Evolutionary conservation across 1,284 basidiomycete species (phyloP).

Genomic region (Baeospora myosura): DNA sequence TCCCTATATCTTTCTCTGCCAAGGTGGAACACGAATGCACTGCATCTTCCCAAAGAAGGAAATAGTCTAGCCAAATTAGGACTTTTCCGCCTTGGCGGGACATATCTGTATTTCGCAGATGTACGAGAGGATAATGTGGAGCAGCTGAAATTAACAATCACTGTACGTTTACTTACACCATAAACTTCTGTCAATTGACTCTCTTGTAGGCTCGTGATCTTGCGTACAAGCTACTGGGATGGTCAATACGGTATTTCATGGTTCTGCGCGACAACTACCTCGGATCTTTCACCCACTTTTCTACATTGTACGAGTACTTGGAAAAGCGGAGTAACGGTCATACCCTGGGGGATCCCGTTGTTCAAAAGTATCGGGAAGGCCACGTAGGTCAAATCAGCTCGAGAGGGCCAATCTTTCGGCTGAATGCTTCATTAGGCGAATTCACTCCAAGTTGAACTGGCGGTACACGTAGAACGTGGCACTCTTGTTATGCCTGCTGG

Average conservation of each 20-base stretch:
- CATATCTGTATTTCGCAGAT: constrained; percentile 69
- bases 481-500: constrained; percentile 66
- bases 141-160: constrained; percentile 63
- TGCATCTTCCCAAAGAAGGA: constrained; percentile 56
- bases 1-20: constrained; percentile 63
- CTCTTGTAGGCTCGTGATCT: constrained; percentile 39
- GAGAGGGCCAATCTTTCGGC: neutral
- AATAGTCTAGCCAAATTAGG: constrained; percentile 55
- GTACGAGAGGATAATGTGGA: constrained; percentile 69
- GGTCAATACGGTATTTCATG: constrained; percentile 84
- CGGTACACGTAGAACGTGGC: constrained; percentile 46
- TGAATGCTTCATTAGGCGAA: constrained; percentile 52
- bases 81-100: constrained; percentile 54
- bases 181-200: constrained; percentile 3
- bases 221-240: constrained; percentile 71
- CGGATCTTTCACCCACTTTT: constrained; percentile 86
- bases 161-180: constrained; percentile 35
- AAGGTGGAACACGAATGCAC: constrained; percentile 80
- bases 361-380: constrained; percentile 69
- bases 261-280: constrained; percentile 87
- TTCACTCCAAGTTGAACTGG: constrained; percentile 68
- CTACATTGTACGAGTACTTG: constrained; percentile 78
- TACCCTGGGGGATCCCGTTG: constrained; percentile 73
- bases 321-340: constrained; percentile 53
- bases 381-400: constrained; percentile 44